phyloP scores from a whole-genome alignment of 2,329 filamentous ascomycete genomes.

The Aspergillus floridensis region DNA sequence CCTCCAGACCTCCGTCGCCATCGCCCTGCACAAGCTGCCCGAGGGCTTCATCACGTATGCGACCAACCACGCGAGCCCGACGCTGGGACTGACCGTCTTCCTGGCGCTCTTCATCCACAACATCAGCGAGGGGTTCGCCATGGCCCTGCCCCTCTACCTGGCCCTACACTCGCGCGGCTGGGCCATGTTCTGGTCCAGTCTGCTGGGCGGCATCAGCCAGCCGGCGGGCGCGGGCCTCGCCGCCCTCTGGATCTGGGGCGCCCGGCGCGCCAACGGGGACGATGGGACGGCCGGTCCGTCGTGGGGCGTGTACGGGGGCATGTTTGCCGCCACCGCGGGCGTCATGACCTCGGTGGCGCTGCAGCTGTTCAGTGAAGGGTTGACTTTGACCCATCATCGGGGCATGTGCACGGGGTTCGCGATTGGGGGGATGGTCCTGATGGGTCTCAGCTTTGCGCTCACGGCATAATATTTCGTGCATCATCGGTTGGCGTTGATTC shows the following conservation, averaged over 20 bases:
- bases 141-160: conserved; percentile 89
- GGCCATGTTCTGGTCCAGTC: conserved; percentile 79
- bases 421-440: conserved; percentile 68
- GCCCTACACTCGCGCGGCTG: conserved; percentile 75
- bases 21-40: conserved; percentile 93
- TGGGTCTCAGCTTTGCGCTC: conserved; percentile 81
- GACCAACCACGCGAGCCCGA: conserved; percentile 91
- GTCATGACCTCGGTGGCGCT: conserved; percentile 95
- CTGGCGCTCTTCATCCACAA: conserved; percentile 97
- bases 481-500: not conserved
- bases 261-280: conserved; percentile 47
- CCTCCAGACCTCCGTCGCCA: conserved; percentile 92
- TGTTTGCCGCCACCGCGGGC: conserved; percentile 87
- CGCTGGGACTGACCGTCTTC: conserved; percentile 86
- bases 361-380: conserved; percentile 81
- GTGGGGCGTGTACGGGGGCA: conserved; percentile 55
- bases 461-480: conserved; percentile 52
- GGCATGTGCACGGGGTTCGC: conserved; percentile 39
- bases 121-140: conserved; percentile 93
- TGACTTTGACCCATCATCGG: conserved; percentile 64
- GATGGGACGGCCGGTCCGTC: conserved; percentile 39
- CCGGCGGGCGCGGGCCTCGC: conserved; percentile 82
- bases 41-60: conserved; percentile 88
- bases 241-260: conserved; percentile 78
- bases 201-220: conserved; percentile 83